Evolutionary conservation across 306 rosid species (phyloP), one percentile per base, ranked within the genome.

Genomic region (Astragalus membranaceus): DNA sequence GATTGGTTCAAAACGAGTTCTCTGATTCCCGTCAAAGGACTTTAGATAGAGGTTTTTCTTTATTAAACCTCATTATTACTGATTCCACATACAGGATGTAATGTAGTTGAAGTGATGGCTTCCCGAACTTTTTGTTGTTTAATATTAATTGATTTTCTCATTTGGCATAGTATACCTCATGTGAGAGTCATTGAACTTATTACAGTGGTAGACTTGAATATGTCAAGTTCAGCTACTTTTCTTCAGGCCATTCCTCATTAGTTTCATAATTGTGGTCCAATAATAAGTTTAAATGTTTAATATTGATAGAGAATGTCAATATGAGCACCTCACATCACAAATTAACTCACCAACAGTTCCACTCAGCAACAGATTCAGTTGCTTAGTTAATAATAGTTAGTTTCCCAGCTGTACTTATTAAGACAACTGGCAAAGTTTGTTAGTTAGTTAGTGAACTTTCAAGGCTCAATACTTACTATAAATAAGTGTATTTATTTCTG

Each of bases 11-110:
- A 73, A 78, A 77, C 43, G 82, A 70, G 26, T 65, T 67, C 49
- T 74, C 88, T 44, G 77, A 73, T 4, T 79, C 90, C 52, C 83
- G 83, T 76, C 64, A 73, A 72, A 79, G 90, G 78, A 81, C 86
- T 30, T 64, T 85, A 51, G 78, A 79, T 4, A 85, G 69, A 46
- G 90, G 90, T 85, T 71, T 43, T 7, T 57, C 55, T 65, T 23
- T 59, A 30, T 60, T 62, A 30, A 52, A 69, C 69, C 9, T 54
- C 44, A 29, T 69, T 48, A 23, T 69, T 53, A 23, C 29, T 67
- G 64, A 39, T 36, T 50, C 46, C 17, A 64, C 48, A 37, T 9
- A 20, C 14, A 5, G n/a, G 15, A 75, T 55, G 26, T 64, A 64
- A 51, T 55, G 26, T 64, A 64, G 60, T 13, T 36, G 49, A 55